Evolutionary conservation across 192 early-diverging fungal species (phyloP).

Genomic region (Chytriomyces confervae): DNA sequence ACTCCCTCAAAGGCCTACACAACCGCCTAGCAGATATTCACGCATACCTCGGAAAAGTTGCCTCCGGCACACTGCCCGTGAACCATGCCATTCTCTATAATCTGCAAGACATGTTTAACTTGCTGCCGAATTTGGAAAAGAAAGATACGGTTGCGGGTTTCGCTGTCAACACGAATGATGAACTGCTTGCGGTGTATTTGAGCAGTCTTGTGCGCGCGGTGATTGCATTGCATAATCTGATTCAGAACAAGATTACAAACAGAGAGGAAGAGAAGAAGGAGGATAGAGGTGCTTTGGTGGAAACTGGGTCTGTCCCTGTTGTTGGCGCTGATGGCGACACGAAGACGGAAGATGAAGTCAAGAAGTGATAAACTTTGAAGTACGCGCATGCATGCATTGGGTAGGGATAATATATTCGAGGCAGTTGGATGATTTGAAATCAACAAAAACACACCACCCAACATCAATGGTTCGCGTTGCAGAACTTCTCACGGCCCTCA

Average conservation of each 20-base stretch:
- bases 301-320: constrained; percentile 4
- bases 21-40: constrained; percentile 87
- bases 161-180: constrained; percentile 93
- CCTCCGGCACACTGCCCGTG: constrained; percentile 83
- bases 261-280: constrained; percentile 66
- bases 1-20: constrained; percentile 89
- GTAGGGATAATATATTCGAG: no score
- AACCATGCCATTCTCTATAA: constrained; percentile 98
- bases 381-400: no score
- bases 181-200: constrained; percentile 92
- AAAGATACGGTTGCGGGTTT: constrained; percentile 82
- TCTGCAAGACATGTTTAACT: constrained; percentile 97
- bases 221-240: constrained; percentile 95
- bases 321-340: constrained; percentile 18
- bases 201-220: constrained; percentile 89
- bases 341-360: background rate
- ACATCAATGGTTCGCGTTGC: no score
- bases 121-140: constrained; percentile 89
- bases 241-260: constrained; percentile 97
- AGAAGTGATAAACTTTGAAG: no score
- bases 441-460: no score
- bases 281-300: constrained; percentile 1
- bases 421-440: no score
- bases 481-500: no score
- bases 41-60: constrained; percentile 87